A percentile compares a stretch with the other conserved stretches of the same genome.
These are phyloP conservation scores for Citrullus amarus DNA, from an alignment of 306 rosid genomes.

Conservation along the genomic window DNA sequence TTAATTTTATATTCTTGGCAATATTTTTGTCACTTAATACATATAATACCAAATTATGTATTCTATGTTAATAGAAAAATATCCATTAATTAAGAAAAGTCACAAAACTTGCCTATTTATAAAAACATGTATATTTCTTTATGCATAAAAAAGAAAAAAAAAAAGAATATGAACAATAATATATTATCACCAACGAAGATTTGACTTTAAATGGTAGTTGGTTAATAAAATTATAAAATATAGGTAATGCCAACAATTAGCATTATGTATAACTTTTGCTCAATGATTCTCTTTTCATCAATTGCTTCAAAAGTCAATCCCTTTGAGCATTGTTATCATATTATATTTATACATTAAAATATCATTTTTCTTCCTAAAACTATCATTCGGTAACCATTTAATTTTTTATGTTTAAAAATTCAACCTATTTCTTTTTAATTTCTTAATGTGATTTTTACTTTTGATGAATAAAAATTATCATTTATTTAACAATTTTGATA, in stretches of 20 bases:
- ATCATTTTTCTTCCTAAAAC: too few species aligned
- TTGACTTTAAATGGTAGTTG: not conserved
- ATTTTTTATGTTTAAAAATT: too few species aligned
- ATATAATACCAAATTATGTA: too few species aligned
- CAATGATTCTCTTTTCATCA: not conserved
- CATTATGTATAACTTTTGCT: not conserved
- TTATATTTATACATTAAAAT: not conserved
- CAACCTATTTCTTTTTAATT: too few species aligned
- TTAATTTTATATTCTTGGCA: too few species aligned
- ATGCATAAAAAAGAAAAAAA: not conserved
- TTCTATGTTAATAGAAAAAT: too few species aligned
- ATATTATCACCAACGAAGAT: not conserved
- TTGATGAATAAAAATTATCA: too few species aligned
- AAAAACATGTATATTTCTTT: not conserved
- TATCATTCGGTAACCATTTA: too few species aligned
- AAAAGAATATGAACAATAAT: not conserved
- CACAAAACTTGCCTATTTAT: not conserved
- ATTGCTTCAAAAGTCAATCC: not conserved
- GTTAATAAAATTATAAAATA: not conserved
- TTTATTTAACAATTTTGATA: too few species aligned
- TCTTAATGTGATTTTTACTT: too few species aligned
- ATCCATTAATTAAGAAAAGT: not conserved
- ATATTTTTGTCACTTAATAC: too few species aligned
- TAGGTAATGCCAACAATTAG: conserved; percentile 1
- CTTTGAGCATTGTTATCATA: not conserved